These are phyloP conservation scores for Rhododendron henanense DNA, from an alignment of 148 eudicot genomes.

Conservation along the genomic window DNA sequence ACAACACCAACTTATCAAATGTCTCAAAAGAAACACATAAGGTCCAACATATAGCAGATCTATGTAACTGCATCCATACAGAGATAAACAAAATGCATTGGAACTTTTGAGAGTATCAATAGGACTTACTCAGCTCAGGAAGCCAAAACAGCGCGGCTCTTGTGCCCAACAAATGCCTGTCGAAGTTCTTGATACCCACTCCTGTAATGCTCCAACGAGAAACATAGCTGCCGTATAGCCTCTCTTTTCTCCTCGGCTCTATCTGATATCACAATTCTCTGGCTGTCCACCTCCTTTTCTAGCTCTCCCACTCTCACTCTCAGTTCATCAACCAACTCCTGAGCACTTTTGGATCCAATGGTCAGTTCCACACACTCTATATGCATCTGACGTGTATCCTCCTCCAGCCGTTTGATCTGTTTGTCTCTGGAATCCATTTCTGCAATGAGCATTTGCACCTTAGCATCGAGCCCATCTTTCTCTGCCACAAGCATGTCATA, in stretches of 20 bases:
- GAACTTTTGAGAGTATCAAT: neutral
- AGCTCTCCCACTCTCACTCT: slow-evolving; percentile 42
- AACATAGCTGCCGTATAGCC: slow-evolving; percentile 88
- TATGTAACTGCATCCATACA: neutral
- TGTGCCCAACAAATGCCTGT: slow-evolving; percentile 37
- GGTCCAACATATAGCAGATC: neutral
- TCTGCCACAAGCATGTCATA: slow-evolving; percentile 52
- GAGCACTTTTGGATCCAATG: slow-evolving; percentile 29
- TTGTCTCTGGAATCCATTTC: slow-evolving; percentile 31
- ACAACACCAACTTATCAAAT: neutral
- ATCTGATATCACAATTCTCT: slow-evolving; percentile 38
- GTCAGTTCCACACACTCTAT: slow-evolving; percentile 25
- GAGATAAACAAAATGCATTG: neutral
- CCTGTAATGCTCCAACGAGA: slow-evolving; percentile 78
- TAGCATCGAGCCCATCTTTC: slow-evolving; percentile 52
- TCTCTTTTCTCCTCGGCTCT: slow-evolving; percentile 77
- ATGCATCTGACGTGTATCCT: slow-evolving; percentile 18
- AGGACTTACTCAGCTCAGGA: slow-evolving; percentile 14
- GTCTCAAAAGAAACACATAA: neutral
- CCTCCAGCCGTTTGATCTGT: slow-evolving; percentile 37
- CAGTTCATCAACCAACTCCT: slow-evolving; percentile 33
- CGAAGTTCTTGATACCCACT: slow-evolving; percentile 64
- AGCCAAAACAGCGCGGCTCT: slow-evolving; percentile 32
- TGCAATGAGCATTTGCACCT: slow-evolving; percentile 48
- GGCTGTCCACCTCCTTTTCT: slow-evolving; percentile 57